Evolutionary conservation across 768 basidiomycete genomes (phyloP).

Genomic region (Tubosaeta brunneosetosa): DNA sequence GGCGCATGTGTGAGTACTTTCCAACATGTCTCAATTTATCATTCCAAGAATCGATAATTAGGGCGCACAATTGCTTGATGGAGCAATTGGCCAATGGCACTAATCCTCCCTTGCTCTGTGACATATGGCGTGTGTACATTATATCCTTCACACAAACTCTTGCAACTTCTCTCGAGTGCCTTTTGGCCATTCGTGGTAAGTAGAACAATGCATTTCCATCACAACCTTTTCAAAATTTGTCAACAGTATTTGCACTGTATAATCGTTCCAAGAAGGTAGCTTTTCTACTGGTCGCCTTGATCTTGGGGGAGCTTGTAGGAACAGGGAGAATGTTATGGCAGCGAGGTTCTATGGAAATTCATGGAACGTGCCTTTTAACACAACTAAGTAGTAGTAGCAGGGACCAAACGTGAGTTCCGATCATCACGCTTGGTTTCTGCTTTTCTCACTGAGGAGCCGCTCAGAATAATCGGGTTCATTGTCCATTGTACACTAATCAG

Average conservation of each 20-base stretch:
- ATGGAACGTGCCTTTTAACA: conserved; percentile 11
- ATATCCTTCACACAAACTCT: conserved; percentile 1
- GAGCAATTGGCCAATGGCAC: conserved; percentile 7
- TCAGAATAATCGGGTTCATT: conserved; percentile 11
- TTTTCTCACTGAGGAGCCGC: background rate
- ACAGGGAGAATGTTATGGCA: conserved; percentile 1
- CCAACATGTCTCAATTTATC: background rate
- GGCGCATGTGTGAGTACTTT: conserved; percentile 17
- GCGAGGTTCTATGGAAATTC: background rate
- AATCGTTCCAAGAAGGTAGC: conserved; percentile 13
- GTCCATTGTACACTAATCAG: conserved; percentile 13
- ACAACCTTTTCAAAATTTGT: background rate
- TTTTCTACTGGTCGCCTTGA: conserved; percentile 3
- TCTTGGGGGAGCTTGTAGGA: conserved; percentile 1
- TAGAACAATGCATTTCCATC: background rate
- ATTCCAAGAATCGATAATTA: background rate
- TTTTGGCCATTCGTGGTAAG: conserved; percentile 18
- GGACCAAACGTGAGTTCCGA: conserved; percentile 9
- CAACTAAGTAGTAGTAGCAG: background rate
- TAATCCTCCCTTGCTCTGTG: conserved; percentile 8
- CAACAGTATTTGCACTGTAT: conserved; percentile 19
- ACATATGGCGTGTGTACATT: conserved; percentile 10
- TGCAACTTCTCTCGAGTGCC: conserved; percentile 10
- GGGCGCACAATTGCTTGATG: conserved; percentile 14
- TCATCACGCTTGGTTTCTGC: background rate